Percentiles rank a stretch among this genome's conserved stretches.
phyloP scores from a whole-genome alignment of 345 rosid genomes.

The Garcia nutans region DNA sequence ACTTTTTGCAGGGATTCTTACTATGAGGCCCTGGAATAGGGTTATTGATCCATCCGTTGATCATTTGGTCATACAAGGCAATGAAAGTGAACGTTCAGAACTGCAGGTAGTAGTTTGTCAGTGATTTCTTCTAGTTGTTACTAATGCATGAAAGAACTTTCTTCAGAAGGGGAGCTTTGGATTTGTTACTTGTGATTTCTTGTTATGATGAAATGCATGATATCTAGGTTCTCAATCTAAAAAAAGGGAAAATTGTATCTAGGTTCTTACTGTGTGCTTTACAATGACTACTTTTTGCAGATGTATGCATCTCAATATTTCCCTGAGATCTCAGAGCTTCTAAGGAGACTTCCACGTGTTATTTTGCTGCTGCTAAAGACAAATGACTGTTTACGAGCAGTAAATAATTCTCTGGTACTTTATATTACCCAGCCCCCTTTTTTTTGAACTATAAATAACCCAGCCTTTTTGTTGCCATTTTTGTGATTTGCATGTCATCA shows the following conservation, averaged over 20 bases:
- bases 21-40: conserved; percentile 93
- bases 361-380: conserved; percentile 90
- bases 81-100: conserved; percentile 67
- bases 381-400: conserved; percentile 89
- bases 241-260: not conserved
- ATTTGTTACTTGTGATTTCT: conserved; percentile 4
- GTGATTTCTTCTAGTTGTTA: not conserved
- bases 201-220: not conserved
- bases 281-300: conserved; percentile 30
- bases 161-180: not conserved
- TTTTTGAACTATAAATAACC: too few relatives aligned
- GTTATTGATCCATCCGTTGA: conserved; percentile 73
- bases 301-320: conserved; percentile 95
- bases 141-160: not conserved
- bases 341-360: conserved; percentile 85
- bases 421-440: conserved; percentile 2
- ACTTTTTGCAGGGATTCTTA: conserved; percentile 80
- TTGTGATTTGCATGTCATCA: not conserved
- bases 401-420: conserved; percentile 70
- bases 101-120: conserved; percentile 50
- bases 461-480: conserved; percentile 3
- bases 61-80: conserved; percentile 84
- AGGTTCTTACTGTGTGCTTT: conserved; percentile 1
- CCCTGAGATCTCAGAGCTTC: conserved; percentile 85
- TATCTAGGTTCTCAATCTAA: too few relatives aligned